Evolutionary conservation across 2,329 filamentous ascomycete species (phyloP).

Genomic region (Colletotrichum sidae): DNA sequence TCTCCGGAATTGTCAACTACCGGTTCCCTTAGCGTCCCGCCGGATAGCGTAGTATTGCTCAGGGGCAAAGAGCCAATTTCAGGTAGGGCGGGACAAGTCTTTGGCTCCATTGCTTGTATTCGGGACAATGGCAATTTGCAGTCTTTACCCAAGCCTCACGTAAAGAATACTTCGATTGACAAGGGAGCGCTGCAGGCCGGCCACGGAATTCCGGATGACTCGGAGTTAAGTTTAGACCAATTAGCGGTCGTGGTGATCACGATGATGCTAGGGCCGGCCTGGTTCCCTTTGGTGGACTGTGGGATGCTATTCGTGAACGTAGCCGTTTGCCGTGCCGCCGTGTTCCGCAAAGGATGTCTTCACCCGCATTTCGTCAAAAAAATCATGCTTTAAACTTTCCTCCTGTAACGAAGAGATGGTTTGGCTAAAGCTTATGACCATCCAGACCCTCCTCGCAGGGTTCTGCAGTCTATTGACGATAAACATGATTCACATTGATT

Average conservation of each 20-base stretch:
- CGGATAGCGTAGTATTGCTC: constrained; percentile 1
- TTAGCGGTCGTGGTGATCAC: no score
- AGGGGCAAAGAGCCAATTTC: constrained; percentile 7
- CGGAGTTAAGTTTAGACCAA: no score
- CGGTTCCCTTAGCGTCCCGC: constrained; percentile 2
- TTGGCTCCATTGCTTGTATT: not conserved
- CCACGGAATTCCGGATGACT: no score
- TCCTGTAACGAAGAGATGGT: constrained; percentile 24
- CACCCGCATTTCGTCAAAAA: not conserved
- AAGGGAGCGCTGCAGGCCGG: no score
- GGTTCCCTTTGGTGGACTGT: no score
- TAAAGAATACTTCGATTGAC: no score
- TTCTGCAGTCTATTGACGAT: not conserved
- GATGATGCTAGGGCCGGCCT: no score
- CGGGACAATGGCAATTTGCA: not conserved
- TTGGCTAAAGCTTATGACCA: constrained; percentile 10
- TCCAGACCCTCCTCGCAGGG: not conserved
- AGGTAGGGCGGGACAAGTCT: not conserved
- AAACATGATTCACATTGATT: constrained; percentile 5
- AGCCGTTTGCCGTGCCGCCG: not conserved
- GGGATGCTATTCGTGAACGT: not conserved
- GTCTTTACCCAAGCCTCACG: not conserved
- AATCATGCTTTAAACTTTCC: constrained; percentile 20
- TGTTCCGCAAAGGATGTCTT: not conserved
- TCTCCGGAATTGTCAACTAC: not conserved